phyloP scores from a whole-genome alignment of 495 filamentous ascomycete genomes.

The Cenococcum geophilum region DNA sequence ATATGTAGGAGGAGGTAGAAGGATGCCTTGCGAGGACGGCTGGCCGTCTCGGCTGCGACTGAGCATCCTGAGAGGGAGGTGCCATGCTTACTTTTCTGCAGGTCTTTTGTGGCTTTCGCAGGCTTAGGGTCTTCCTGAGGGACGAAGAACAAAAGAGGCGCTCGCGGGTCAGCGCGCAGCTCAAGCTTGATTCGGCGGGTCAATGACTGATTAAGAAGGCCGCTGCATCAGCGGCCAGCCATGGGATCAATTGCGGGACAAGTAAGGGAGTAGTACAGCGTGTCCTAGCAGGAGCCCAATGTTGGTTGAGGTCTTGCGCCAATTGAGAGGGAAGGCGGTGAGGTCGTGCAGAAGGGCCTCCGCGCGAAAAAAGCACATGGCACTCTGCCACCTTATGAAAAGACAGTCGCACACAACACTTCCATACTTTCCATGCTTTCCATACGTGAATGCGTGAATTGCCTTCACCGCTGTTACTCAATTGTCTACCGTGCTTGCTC shows the following conservation, averaged over 20 bases:
- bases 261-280: not conserved
- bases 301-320: not conserved
- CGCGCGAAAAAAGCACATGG: not conserved
- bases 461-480: too few species aligned
- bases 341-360: not conserved
- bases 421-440: too few species aligned
- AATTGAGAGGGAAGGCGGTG: not conserved
- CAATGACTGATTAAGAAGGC: not conserved
- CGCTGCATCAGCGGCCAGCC: not conserved
- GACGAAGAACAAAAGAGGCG: not conserved
- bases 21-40: conserved; percentile 23
- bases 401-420: too few species aligned
- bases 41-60: conserved; percentile 31
- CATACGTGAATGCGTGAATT: too few species aligned
- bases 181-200: not conserved
- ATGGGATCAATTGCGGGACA: not conserved
- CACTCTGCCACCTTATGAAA: not conserved
- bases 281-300: not conserved
- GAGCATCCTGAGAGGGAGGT: conserved; percentile 24
- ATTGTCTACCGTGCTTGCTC: too few species aligned
- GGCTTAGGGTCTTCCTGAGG: not conserved
- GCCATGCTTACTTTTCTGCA: conserved; percentile 27
- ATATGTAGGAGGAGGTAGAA: conserved; percentile 30
- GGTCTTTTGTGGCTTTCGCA: not conserved
- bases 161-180: not conserved